These are phyloP conservation scores for Trifolium dubium DNA, from an alignment of 306 rosid species.

Conservation along the genomic window DNA sequence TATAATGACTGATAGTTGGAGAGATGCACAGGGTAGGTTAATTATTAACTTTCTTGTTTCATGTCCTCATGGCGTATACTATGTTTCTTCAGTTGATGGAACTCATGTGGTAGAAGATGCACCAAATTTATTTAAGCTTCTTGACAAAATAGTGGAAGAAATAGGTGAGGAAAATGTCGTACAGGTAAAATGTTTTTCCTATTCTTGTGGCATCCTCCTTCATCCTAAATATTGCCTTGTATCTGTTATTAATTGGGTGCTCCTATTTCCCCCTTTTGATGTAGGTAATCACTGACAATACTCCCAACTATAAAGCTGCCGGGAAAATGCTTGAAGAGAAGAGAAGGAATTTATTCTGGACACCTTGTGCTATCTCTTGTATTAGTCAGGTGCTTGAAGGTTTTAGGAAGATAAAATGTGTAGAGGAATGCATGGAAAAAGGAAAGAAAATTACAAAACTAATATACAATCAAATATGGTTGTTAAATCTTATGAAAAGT, in stretches of 20 bases:
- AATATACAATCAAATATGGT: slow-evolving; percentile 82
- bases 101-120: slow-evolving; percentile 72
- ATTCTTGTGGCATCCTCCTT: slow-evolving; percentile 39
- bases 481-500: slow-evolving; percentile 82
- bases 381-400: slow-evolving; percentile 83
- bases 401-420: slow-evolving; percentile 75
- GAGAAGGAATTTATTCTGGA: slow-evolving; percentile 88
- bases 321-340: slow-evolving; percentile 95
- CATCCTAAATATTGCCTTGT: slow-evolving; percentile 36
- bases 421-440: slow-evolving; percentile 87
- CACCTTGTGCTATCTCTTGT: slow-evolving; percentile 84
- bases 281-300: slow-evolving; percentile 84
- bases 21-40: slow-evolving; percentile 71
- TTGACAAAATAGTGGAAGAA: slow-evolving; percentile 88
- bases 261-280: slow-evolving; percentile 40
- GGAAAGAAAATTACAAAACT: slow-evolving; percentile 78
- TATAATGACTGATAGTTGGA: slow-evolving; percentile 85
- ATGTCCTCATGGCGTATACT: slow-evolving; percentile 82
- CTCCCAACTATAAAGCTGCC: slow-evolving; percentile 74
- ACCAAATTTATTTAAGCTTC: slow-evolving; percentile 73
- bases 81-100: slow-evolving; percentile 82
- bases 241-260: slow-evolving; percentile 33
- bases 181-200: slow-evolving; percentile 73
- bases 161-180: slow-evolving; percentile 89
- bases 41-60: slow-evolving; percentile 80